Percentiles rank a stretch among this genome's conserved stretches.
These are phyloP conservation scores for Plasmodium berghei DNA, from an alignment of 169 alveolate species.

Conservation along the genomic window DNA sequence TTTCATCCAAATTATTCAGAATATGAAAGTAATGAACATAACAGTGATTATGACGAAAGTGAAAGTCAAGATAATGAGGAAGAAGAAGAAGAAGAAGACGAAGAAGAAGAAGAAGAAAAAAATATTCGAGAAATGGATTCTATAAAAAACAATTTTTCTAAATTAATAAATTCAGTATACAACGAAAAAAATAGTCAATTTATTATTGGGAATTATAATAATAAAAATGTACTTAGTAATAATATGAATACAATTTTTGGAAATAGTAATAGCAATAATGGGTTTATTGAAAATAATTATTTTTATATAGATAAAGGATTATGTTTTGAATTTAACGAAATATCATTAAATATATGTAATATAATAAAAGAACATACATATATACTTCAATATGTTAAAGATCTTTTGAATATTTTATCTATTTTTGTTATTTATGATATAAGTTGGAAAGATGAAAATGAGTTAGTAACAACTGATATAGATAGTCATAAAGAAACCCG, in stretches of 20 bases:
- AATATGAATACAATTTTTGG: not conserved
- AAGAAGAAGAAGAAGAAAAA: not conserved
- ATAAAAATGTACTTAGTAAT: too few species aligned
- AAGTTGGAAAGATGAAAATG: conserved; percentile 64
- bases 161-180: too few species aligned
- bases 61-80: not conserved
- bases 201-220: too few species aligned
- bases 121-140: not conserved
- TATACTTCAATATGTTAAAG: conserved; percentile 46
- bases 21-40: not conserved
- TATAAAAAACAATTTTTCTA: not conserved
- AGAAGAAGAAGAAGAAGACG: not conserved
- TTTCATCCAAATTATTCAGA: not conserved
- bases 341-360: conserved; percentile 59
- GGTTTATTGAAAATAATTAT: not conserved
- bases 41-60: not conserved
- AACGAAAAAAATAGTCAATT: too few species aligned
- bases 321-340: conserved; percentile 49
- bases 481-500: not conserved
- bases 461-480: conserved; percentile 13
- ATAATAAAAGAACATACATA: conserved; percentile 65
- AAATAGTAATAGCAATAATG: not conserved
- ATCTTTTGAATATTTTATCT: conserved; percentile 41
- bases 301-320: conserved; percentile 6
- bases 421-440: conserved; percentile 60